Evolutionary conservation across 345 rosid genomes (phyloP).

Genomic region (Brassica carinata): DNA sequence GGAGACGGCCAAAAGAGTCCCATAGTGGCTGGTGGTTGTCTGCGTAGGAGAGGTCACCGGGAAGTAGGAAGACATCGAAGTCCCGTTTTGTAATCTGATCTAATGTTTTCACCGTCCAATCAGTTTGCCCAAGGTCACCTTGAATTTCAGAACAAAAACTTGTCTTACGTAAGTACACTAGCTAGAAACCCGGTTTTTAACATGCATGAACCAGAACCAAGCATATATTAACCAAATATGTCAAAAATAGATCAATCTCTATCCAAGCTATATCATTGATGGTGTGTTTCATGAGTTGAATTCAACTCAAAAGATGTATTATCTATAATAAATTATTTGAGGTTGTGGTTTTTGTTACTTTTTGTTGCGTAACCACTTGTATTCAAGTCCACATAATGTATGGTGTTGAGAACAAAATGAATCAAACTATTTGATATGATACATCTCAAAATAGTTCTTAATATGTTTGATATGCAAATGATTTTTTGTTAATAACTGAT

Average conservation of each 20-base stretch:
- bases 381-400: neutral
- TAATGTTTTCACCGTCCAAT: slow-evolving; percentile 72
- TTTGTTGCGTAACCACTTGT: neutral
- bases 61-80: slow-evolving; percentile 68
- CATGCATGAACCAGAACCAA: neutral
- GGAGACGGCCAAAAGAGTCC: slow-evolving; percentile 90
- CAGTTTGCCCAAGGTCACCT: slow-evolving; percentile 95
- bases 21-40: slow-evolving; percentile 69
- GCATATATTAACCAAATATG: neutral
- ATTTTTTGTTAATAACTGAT: neutral
- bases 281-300: neutral
- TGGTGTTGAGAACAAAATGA: neutral
- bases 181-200: neutral
- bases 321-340: neutral
- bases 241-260: neutral
- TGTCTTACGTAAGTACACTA: neutral
- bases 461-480: neutral
- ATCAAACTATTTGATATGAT: neutral
- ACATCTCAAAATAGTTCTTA: neutral
- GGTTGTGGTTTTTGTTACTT: neutral
- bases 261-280: neutral
- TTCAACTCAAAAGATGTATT: neutral
- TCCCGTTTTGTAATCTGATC: slow-evolving; percentile 47
- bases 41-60: slow-evolving; percentile 88
- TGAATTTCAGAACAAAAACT: slow-evolving; percentile 18